These are phyloP conservation scores for Thuja plicata DNA, from an alignment of 83 land plant genomes.

Conservation along the genomic window DNA sequence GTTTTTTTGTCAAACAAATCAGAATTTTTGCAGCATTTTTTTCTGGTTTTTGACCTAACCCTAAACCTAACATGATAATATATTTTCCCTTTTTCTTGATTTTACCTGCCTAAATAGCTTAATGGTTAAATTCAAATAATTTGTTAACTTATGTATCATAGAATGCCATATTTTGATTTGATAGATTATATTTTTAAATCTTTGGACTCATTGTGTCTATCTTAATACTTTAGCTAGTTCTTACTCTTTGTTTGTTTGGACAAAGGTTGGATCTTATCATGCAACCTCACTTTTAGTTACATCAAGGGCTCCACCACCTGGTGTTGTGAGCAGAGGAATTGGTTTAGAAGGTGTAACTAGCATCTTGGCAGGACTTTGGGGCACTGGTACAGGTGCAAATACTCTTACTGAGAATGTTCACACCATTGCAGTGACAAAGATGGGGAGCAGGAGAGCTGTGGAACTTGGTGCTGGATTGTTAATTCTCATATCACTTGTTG, in stretches of 20 bases:
- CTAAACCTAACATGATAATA: no score
- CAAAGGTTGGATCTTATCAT: constrained; percentile 89
- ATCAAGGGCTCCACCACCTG: constrained; percentile 82
- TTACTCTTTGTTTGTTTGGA: background rate
- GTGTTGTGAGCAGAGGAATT: constrained; percentile 89
- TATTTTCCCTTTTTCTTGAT: no score
- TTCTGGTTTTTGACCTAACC: no score
- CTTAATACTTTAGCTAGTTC: background rate
- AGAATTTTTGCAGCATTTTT: no score
- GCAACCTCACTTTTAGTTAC: constrained; percentile 67
- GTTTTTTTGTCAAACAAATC: no score
- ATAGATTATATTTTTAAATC: no score
- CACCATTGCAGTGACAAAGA: constrained; percentile 81
- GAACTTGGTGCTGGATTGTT: constrained; percentile 77
- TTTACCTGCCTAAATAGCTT: no score
- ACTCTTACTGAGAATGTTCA: constrained; percentile 91
- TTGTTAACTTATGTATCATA: background rate
- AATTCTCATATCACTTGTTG: constrained; percentile 74
- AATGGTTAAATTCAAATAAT: background rate
- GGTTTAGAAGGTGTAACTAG: constrained; percentile 90
- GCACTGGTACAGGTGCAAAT: constrained; percentile 85
- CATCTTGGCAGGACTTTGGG: constrained; percentile 92
- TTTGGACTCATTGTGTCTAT: background rate
- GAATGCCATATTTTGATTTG: background rate
- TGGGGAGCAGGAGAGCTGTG: constrained; percentile 84